Base-by-base conservation (phyloP, 140 eudicot species). In the Erigeron philadelphicus region DNA sequence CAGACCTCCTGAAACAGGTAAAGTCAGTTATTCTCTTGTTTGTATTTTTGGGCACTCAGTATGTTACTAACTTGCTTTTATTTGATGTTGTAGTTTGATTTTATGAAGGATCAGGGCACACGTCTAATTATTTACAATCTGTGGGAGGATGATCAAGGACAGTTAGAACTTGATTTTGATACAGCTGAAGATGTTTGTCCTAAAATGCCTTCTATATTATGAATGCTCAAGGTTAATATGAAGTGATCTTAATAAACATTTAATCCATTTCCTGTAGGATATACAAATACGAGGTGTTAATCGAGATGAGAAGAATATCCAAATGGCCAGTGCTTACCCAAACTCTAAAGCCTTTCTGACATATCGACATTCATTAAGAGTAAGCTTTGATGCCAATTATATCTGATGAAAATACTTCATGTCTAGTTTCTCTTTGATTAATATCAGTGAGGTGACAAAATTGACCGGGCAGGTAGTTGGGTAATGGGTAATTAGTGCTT, bases 91-190 rank as follows among this genome's bases (percentile, higher is more conserved):
- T 67, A 93, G 98, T 89, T 93, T 73, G 81, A 85, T 80, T 73
- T 71, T 56, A 86, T 93, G 85, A 78, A 81, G 72, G 90, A 87
- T 72, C 98, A 85, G 35, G 98, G 98, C 35, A 93, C 96, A 1
- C 87, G 88, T 40, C 76, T 93, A 73, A 75, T 93, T 71, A 80
- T 93, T 55, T 93, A 89, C 87, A 93, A 93, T 85, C 81, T 93
- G 50, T 93, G 98, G 96, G 96, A 93, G 78, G 96, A 93, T 81
- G 98, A 89, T 71, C 92, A 93, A 76, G 98, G 96, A 64, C 93
- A 77, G 45, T 67, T 89, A 57, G 98, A 93, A 76, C 90, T 89
- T 71, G 98, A 93, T 83, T 93, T 89, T 47, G 96, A 89, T 15
- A 56, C 88, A 41, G 96, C 84, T 77, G 81, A 76, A 59, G 76